Conservation (phyloP, 352 stramenopile genomes). For the Pythium myriotylum region DNA sequence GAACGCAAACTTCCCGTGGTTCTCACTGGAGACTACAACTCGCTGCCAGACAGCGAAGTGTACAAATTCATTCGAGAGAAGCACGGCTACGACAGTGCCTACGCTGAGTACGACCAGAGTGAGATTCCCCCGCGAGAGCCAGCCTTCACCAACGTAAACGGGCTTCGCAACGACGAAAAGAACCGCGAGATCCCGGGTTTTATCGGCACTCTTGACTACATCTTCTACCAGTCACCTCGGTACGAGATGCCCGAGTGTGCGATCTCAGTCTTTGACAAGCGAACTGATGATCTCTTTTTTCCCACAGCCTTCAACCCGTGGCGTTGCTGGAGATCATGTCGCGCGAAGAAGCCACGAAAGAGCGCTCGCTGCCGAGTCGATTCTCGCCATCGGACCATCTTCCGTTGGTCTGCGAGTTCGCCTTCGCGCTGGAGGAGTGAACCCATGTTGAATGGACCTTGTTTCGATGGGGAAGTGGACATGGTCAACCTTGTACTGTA, state of each 20-base stretch:
- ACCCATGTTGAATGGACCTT: constrained; percentile 13
- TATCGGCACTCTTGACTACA: constrained; percentile 80
- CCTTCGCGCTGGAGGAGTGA: constrained; percentile 6
- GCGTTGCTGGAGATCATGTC: constrained; percentile 79
- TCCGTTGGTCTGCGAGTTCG: constrained; percentile 72
- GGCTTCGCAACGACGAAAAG: constrained; percentile 32
- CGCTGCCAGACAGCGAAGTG: constrained; percentile 72
- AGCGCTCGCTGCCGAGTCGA: constrained; percentile 63
- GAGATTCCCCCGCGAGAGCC: constrained; percentile 41
- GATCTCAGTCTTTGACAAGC: not conserved
- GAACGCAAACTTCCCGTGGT: constrained; percentile 37
- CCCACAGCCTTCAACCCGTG: constrained; percentile 38
- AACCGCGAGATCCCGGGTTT: constrained; percentile 56
- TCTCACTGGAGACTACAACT: constrained; percentile 85
- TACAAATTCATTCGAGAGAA: constrained; percentile 57
- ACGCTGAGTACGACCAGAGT: constrained; percentile 42
- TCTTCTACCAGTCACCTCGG: constrained; percentile 70
- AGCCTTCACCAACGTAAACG: constrained; percentile 80
- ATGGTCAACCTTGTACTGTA: not conserved
- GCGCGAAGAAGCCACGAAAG: constrained; percentile 53
- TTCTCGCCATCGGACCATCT: constrained; percentile 80
- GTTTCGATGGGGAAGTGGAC: not conserved
- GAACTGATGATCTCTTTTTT: not conserved
- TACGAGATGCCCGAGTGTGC: constrained; percentile 20
- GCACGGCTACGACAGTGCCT: constrained; percentile 56